phyloP scores from a whole-genome alignment of 2,329 filamentous ascomycete genomes.

The Diaporthe destruens region DNA sequence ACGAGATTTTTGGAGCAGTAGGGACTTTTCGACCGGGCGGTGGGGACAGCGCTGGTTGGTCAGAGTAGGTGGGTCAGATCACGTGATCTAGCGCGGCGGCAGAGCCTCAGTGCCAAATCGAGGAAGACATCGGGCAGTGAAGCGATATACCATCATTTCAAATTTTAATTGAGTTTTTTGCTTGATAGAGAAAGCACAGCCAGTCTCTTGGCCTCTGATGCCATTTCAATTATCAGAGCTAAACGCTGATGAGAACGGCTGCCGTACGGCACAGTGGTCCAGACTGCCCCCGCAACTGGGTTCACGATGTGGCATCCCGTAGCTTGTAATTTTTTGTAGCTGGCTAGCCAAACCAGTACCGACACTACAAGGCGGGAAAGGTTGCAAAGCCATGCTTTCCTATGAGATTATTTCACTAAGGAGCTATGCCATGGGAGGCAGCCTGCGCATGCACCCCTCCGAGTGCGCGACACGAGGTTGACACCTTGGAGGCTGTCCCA shows the following conservation, averaged over 20 bases:
- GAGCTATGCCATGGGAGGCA: too few relatives aligned
- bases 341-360: too few relatives aligned
- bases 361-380: background rate
- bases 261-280: too few relatives aligned
- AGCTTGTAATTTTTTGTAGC: too few relatives aligned
- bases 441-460: too few relatives aligned
- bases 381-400: background rate
- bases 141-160: background rate
- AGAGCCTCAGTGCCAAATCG: background rate
- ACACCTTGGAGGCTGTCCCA: background rate
- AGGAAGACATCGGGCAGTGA: background rate
- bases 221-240: too few relatives aligned
- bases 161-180: background rate
- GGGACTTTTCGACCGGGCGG: constrained; percentile 5
- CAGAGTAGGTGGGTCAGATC: background rate
- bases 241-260: too few relatives aligned
- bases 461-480: background rate
- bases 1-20: constrained; percentile 7
- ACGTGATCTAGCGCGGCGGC: background rate
- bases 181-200: background rate
- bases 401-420: too few relatives aligned
- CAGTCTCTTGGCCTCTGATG: background rate
- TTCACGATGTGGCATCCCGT: too few relatives aligned
- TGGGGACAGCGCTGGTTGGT: constrained; percentile 15
- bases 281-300: too few relatives aligned